These are phyloP conservation scores for Aschersonia sp. DNA, from an alignment of 2,329 filamentous ascomycete species.

Conservation along the genomic window DNA sequence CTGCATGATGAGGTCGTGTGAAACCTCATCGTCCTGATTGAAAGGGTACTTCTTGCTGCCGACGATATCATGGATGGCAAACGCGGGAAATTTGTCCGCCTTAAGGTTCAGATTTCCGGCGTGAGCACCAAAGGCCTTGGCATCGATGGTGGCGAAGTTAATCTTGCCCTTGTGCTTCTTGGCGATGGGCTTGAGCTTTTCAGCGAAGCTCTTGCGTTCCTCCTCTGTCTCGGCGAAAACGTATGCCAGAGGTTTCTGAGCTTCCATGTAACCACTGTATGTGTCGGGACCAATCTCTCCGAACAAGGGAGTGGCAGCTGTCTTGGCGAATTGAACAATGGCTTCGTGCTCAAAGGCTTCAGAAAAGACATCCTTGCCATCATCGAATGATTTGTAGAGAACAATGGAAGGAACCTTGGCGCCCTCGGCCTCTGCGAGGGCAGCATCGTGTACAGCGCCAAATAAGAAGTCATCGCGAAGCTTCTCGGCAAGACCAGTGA, in stretches of 20 bases:
- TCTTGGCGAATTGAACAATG: constrained; percentile 74
- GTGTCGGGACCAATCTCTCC: constrained; percentile 96
- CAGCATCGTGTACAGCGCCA: constrained; percentile 70
- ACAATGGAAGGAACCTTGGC: constrained; percentile 78
- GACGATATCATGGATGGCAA: constrained; percentile 88
- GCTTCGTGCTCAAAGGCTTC: constrained; percentile 67
- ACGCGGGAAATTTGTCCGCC: constrained; percentile 87
- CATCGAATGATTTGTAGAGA: constrained; percentile 95
- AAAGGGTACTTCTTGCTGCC: constrained; percentile 98
- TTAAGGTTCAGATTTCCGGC: constrained; percentile 95
- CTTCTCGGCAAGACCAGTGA: constrained; percentile 55
- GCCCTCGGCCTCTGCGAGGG: constrained; percentile 77
- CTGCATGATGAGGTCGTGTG: constrained; percentile 51
- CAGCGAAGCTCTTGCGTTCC: constrained; percentile 68
- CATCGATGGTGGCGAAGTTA: constrained; percentile 97
- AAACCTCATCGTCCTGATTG: constrained; percentile 71
- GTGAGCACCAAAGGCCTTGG: constrained; percentile 86
- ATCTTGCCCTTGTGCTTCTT: constrained; percentile 86
- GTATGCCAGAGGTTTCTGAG: constrained; percentile 87
- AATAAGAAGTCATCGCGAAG: constrained; percentile 89
- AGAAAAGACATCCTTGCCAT: constrained; percentile 77
- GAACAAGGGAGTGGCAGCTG: constrained; percentile 73
- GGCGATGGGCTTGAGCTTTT: constrained; percentile 71
- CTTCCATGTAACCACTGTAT: constrained; percentile 86
- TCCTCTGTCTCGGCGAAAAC: constrained; percentile 90